Evolutionary conservation across 768 basidiomycete genomes (phyloP).

Genomic region (Kwoniella shandongensis): DNA sequence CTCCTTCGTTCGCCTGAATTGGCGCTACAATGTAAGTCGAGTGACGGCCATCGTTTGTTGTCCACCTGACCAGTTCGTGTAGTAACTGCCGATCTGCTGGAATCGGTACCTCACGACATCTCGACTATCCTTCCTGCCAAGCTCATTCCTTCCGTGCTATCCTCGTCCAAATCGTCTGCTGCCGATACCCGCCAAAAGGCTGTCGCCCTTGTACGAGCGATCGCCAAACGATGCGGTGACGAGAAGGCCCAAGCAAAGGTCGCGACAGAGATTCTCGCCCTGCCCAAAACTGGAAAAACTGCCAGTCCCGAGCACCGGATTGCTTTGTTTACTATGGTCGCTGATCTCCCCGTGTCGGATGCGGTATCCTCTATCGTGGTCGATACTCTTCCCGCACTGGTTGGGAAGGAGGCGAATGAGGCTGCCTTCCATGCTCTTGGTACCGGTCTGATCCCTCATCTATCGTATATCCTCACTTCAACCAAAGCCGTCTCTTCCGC

Average conservation of each 20-base stretch:
- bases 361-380: constrained; percentile 59
- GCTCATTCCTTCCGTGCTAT: constrained; percentile 47
- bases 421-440: constrained; percentile 62
- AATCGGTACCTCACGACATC: constrained; percentile 60
- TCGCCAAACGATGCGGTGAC: constrained; percentile 45
- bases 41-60: constrained; percentile 12
- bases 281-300: constrained; percentile 81
- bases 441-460: constrained; percentile 62
- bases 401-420: constrained; percentile 79
- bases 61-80: neutral
- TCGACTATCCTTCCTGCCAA: constrained; percentile 69
- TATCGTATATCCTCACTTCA: constrained; percentile 60
- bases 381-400: constrained; percentile 55
- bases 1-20: constrained; percentile 78
- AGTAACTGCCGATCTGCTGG: constrained; percentile 66
- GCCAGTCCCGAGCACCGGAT: constrained; percentile 81
- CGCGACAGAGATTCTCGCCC: constrained; percentile 66
- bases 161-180: constrained; percentile 63
- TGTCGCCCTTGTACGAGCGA: constrained; percentile 60
- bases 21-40: constrained; percentile 63
- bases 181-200: constrained; percentile 62
- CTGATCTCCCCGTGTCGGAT: constrained; percentile 59
- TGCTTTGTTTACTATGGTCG: constrained; percentile 76
- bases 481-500: constrained; percentile 58
- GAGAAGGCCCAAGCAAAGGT: constrained; percentile 57